A percentile compares a stretch with the other conserved stretches of the same genome.
phyloP scores from a whole-genome alignment of 805 yeast genomes.

The Metschnikowia proteae region DNA sequence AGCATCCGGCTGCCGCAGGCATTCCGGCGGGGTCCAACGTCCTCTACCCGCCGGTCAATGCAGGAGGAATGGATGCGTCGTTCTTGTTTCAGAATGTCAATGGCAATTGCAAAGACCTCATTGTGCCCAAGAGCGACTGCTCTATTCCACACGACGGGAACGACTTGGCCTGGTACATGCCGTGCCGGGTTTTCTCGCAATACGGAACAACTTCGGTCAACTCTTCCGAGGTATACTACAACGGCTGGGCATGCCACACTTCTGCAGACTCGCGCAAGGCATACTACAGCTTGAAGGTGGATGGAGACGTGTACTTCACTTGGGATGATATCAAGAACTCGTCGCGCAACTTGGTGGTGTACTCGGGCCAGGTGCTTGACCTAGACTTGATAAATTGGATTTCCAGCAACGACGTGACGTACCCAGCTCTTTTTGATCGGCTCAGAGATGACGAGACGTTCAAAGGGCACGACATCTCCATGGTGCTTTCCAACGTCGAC shows the following conservation, averaged over 20 bases:
- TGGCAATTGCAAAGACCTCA: conserved; percentile 79
- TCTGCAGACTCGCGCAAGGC: conserved; percentile 62
- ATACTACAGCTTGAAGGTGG: conserved; percentile 54
- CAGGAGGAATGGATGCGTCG: conserved; percentile 84
- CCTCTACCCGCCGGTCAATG: conserved; percentile 79
- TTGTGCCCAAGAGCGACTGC: conserved; percentile 64
- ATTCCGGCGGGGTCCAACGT: conserved; percentile 65
- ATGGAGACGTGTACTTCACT: conserved; percentile 78
- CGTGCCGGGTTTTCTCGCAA: conserved; percentile 68
- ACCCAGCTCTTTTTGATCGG: conserved; percentile 68
- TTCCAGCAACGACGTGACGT: conserved; percentile 59
- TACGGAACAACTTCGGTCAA: conserved; percentile 73
- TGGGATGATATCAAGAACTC: conserved; percentile 80
- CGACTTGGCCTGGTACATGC: conserved; percentile 92
- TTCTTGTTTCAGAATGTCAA: conserved; percentile 88
- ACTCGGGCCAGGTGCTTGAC: conserved; percentile 86
- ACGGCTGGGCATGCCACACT: conserved; percentile 88
- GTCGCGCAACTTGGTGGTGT: conserved; percentile 76
- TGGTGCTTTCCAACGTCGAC: conserved; percentile 61
- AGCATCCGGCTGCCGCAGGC: conserved; percentile 83
- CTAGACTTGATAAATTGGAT: conserved; percentile 75
- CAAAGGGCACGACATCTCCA: conserved; percentile 78
- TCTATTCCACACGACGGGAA: conserved; percentile 62
- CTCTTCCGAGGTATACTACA: conserved; percentile 58
- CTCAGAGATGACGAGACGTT: conserved; percentile 51